phyloP scores from a whole-genome alignment of 345 rosid species.

The Theobroma cacao region DNA sequence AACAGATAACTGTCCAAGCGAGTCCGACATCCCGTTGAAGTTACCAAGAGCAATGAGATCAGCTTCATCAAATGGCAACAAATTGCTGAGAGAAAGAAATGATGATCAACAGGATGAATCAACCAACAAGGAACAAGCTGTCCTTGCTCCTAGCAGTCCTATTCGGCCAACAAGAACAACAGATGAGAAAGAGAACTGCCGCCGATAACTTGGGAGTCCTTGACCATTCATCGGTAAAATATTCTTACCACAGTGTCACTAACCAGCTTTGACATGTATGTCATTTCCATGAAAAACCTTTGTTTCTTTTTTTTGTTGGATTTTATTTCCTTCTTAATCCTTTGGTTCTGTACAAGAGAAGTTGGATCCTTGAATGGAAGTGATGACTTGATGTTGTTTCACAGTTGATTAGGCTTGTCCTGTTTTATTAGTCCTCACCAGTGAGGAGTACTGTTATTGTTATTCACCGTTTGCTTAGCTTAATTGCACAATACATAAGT shows the following conservation, averaged over 20 bases:
- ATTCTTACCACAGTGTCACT: not conserved
- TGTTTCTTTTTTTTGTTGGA: not conserved
- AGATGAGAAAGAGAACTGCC: conserved; percentile 78
- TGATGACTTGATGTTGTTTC: conserved; percentile 1
- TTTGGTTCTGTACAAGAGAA: not conserved
- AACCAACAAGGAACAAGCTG: conserved; percentile 37
- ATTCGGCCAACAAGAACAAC: conserved; percentile 42
- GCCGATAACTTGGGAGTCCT: conserved; percentile 20
- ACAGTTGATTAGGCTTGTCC: not conserved
- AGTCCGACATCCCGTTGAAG: conserved; percentile 50
- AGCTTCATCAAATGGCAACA: conserved; percentile 52
- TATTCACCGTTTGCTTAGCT: not conserved
- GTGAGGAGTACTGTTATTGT: not conserved
- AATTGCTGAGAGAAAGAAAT: conserved; percentile 78
- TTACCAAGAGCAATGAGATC: conserved; percentile 79
- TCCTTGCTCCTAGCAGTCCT: conserved; percentile 40
- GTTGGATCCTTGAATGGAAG: conserved; percentile 19
- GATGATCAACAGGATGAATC: conserved; percentile 45
- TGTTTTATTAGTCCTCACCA: too few relatives aligned
- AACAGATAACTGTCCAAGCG: conserved; percentile 30
- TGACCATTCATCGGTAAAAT: not conserved
- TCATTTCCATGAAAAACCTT: not conserved
- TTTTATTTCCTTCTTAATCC: not conserved
- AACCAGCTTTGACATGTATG: not conserved
- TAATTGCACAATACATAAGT: not conserved